phyloP scores from a whole-genome alignment of 768 basidiomycete species.

The Lyophyllum decastes region DNA sequence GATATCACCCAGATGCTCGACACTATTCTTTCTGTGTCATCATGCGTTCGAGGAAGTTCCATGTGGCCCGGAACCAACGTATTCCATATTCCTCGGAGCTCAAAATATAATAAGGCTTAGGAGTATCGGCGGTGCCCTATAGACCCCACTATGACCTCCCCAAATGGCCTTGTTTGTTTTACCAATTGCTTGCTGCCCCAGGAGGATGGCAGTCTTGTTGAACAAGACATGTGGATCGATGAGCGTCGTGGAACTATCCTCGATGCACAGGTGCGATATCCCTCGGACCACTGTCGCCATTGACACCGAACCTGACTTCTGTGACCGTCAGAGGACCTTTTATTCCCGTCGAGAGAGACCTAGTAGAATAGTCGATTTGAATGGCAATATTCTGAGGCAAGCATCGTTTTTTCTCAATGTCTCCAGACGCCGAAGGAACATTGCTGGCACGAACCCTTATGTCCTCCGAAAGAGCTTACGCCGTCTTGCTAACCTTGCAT shows the following conservation, averaged over 20 bases:
- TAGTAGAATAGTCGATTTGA: constrained; percentile 62
- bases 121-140: background rate
- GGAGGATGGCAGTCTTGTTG: constrained; percentile 76
- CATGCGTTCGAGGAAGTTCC: constrained; percentile 12
- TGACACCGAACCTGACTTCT: constrained; percentile 11
- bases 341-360: constrained; percentile 64
- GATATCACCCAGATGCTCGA: background rate
- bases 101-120: constrained; percentile 4
- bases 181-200: constrained; percentile 82
- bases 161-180: constrained; percentile 79
- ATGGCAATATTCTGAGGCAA: constrained; percentile 76
- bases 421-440: background rate
- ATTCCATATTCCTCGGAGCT: constrained; percentile 12
- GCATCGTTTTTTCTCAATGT: background rate
- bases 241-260: constrained; percentile 71
- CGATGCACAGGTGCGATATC: constrained; percentile 62
- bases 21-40: background rate
- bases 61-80: constrained; percentile 16
- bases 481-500: background rate
- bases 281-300: background rate
- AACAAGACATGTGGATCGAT: constrained; percentile 84
- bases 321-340: constrained; percentile 59
- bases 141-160: constrained; percentile 35
- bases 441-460: background rate
- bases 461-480: background rate